A percentile compares a stretch with the other conserved stretches of the same genome.
Conservation (phyloP, 371 early-diverging fungal species). For the Mucor piriformis region DNA sequence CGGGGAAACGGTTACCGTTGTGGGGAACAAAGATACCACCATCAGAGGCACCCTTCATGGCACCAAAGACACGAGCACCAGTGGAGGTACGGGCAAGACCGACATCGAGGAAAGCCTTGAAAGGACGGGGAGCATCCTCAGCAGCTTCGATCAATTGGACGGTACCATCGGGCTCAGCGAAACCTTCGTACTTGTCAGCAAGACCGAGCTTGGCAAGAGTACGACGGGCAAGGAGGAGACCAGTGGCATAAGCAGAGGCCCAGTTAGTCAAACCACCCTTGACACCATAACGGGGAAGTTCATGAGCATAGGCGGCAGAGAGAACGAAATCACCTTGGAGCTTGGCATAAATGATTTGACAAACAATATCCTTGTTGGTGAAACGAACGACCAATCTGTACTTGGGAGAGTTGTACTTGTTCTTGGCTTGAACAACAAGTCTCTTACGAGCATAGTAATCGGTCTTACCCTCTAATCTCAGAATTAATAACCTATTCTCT, state of each 20-base stretch:
- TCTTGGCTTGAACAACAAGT: conserved; percentile 98
- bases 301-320: conserved; percentile 98
- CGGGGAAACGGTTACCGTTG: conserved; percentile 98
- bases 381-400: conserved; percentile 99
- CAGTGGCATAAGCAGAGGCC: conserved; percentile 99
- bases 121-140: conserved; percentile 96
- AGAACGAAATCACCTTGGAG: conserved; percentile 98
- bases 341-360: conserved; percentile 99
- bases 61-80: conserved; percentile 98
- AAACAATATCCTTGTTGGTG: conserved; percentile 98
- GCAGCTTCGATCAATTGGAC: conserved; percentile 89
- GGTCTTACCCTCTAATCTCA: conserved; percentile 96
- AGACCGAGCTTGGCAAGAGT: conserved; percentile 95
- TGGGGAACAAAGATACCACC: conserved; percentile 99
- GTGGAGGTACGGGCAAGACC: conserved; percentile 99
- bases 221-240: conserved; percentile 98
- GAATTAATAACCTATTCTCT: not conserved
- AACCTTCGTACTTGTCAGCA: conserved; percentile 95
- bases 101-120: conserved; percentile 99
- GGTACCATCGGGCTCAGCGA: conserved; percentile 93
- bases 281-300: conserved; percentile 98
- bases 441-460: conserved; percentile 99
- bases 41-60: conserved; percentile 99
- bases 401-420: conserved; percentile 99
- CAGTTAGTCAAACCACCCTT: conserved; percentile 99